Base-by-base conservation (phyloP, 495 filamentous ascomycete genomes). In the Aspergillus cristatus region DNA sequence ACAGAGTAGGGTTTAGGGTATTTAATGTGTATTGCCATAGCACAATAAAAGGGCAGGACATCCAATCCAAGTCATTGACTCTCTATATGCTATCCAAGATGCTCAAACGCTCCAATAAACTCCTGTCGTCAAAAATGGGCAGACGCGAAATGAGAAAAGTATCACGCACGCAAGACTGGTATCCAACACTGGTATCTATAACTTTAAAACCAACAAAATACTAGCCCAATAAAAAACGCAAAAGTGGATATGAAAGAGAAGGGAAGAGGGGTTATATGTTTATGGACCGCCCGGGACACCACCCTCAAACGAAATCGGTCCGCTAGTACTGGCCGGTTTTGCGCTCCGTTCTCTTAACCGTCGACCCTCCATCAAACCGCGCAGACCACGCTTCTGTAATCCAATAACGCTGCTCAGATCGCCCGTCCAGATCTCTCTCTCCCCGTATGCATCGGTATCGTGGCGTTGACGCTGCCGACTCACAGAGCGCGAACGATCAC, bases 391-490 rank as follows among this genome's bases (percentile, higher is more conserved):
- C 65, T 97, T 98, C 68, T 98, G 91, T 40, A 98, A 49, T 0
- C 91, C 91, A 40, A 98, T 93, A n/a, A 96, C 90, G 35, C 84
- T 84, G 57, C 86, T 94, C 18, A 94, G 48, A 52, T 89, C 81
- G 10, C 90, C 82, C 10, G 67, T 72, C 89, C 89, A 95, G 14
- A 90, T 68, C 48, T 87, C 83, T 29, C 53, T 48, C 33, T 58
- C 47, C 8, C 53, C 49, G 13, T 50, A 48, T 5, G 51, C 46
- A 36, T 67, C 58, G 1, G 63, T 65, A 11, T 37, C 22, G 12
- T 44, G 32, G 24, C 43, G 46, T 2, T 52, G 50, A 2, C 38
- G 45, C 2, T 48, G 13, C 1, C 8, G 20, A 24, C 20, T 24
- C 4, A 8, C n/a, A n/a, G n/a, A n/a, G n/a, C n/a, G n/a, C n/a